Evolutionary conservation across 441 rosid genomes (phyloP), one percentile per base, ranked within the genome.

Genomic region (Flueggea neowawraea): DNA sequence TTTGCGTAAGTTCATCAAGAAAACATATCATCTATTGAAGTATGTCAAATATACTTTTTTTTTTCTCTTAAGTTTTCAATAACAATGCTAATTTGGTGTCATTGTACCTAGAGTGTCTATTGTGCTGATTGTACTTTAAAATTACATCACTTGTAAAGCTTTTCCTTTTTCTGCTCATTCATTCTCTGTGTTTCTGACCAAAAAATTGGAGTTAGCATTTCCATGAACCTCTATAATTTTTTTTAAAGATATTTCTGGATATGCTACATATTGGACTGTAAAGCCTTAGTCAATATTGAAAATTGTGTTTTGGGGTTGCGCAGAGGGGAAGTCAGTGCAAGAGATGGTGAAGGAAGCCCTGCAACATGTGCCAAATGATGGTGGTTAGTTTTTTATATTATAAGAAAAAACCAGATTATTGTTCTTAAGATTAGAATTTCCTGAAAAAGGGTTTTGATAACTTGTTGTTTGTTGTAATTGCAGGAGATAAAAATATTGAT

Each of bases 261-360:
- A 5, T 36, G 41, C 4, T 36, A 4, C 41, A 36, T 36, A 36
- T 36, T 36, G 41, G 41, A 36, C 9, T 36, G 4, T 36, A 36
- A 36, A 36, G 9, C 9, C 7, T 8, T 5, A 36, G 2, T 22
- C 28, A 4, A 36, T 36, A 36, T 1, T 36, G 41, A 36, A 36
- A 36, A 36, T 36, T 36, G 4, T 36, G 41, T 5, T 55, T 63
- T 73, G 51, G 60, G 73, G 36, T 68, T 69, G 51, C 53, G 31
- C 90, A 95, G 97, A 95, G 75, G 99, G 99, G 66, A 91, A 91
- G 70, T 85, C 99, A 2, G 98, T 95, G 62, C 86, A 95, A 79
- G 85, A 91, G 78, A 95, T 95, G 99, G 99, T 91, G 71, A 64
- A 86, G 64, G 97, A 95, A 75, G 97, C 99, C 60, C 96, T 95